These are phyloP conservation scores for Boechera divaricarpa DNA, from an alignment of 345 rosid genomes.

Conservation along the genomic window DNA sequence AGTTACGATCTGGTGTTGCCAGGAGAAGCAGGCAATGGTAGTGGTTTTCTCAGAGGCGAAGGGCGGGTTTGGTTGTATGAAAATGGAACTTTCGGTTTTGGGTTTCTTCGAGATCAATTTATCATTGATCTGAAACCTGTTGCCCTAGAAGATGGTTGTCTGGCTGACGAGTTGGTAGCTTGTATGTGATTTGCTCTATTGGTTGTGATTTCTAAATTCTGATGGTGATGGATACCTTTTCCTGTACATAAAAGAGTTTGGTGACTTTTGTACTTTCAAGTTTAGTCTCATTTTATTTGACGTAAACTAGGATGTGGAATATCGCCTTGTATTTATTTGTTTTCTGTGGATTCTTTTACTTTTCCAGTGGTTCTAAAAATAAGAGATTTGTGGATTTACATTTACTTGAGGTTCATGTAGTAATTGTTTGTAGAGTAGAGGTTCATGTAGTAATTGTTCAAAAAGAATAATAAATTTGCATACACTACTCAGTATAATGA, in stretches of 20 bases:
- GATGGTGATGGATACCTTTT: neutral
- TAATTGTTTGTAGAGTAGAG: neutral
- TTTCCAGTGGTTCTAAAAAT: neutral
- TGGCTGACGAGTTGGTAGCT: constrained; percentile 53
- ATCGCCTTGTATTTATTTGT: constrained; percentile 16
- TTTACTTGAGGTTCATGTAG: too few species aligned
- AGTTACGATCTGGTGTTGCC: constrained; percentile 59
- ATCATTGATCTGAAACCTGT: constrained; percentile 70
- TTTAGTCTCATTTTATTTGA: constrained; percentile 26
- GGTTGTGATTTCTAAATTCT: constrained; percentile 11
- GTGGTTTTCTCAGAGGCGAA: constrained; percentile 45
- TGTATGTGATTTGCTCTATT: constrained; percentile 29
- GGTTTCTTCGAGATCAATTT: constrained; percentile 72
- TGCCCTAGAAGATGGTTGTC: constrained; percentile 55
- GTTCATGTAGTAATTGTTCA: neutral
- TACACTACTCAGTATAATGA: neutral
- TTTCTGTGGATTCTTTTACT: neutral
- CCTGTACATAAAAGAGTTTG: constrained; percentile 25
- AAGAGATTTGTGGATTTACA: neutral
- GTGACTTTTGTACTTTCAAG: constrained; percentile 12
- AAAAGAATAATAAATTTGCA: neutral
- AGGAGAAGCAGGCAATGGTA: constrained; percentile 45
- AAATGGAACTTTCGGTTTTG: constrained; percentile 81
- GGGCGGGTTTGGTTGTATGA: constrained; percentile 87
- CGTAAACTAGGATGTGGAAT: constrained; percentile 8